Evolutionary conservation across 2,329 filamentous ascomycete genomes (phyloP).

Genomic region (Exophiala calicioides): DNA sequence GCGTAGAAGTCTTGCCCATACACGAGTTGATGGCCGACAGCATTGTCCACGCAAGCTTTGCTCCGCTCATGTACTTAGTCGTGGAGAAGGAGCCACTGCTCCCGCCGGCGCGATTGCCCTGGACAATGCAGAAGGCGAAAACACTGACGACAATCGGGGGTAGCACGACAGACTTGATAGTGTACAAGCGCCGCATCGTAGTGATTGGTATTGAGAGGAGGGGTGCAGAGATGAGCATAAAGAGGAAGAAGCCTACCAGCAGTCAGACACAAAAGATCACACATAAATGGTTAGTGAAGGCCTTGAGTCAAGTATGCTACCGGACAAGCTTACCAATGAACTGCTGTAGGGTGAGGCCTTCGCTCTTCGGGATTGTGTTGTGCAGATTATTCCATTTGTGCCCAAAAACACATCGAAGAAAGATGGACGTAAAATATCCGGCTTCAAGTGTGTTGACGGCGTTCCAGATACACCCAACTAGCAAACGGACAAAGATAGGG

Average conservation of each 20-base stretch:
- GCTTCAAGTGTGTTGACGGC: slow-evolving; percentile 50
- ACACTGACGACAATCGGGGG: slow-evolving; percentile 1
- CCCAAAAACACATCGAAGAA: slow-evolving; percentile 48
- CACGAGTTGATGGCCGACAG: background rate
- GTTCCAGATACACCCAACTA: slow-evolving; percentile 2
- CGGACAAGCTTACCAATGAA: slow-evolving; percentile 35
- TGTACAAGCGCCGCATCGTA: slow-evolving; percentile 45
- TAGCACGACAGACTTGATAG: slow-evolving; percentile 27
- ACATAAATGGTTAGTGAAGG: too few species aligned
- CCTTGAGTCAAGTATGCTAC: background rate
- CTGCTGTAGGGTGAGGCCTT: slow-evolving; percentile 47
- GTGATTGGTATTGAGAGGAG: slow-evolving; percentile 48
- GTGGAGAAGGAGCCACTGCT: background rate
- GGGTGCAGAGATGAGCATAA: slow-evolving; percentile 45
- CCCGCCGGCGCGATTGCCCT: background rate
- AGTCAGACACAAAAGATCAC: too few species aligned
- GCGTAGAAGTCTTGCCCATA: background rate
- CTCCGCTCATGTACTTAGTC: background rate
- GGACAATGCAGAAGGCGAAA: background rate
- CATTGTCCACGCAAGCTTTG: background rate
- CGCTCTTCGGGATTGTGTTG: slow-evolving; percentile 44
- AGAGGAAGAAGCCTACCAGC: slow-evolving; percentile 46
- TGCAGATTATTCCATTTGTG: slow-evolving; percentile 44
- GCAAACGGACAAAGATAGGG: slow-evolving; percentile 67
- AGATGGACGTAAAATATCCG: slow-evolving; percentile 48